These are phyloP conservation scores for Aspergillus fumigatus DNA, from an alignment of 2,329 filamentous ascomycete species.

Conservation along the genomic window DNA sequence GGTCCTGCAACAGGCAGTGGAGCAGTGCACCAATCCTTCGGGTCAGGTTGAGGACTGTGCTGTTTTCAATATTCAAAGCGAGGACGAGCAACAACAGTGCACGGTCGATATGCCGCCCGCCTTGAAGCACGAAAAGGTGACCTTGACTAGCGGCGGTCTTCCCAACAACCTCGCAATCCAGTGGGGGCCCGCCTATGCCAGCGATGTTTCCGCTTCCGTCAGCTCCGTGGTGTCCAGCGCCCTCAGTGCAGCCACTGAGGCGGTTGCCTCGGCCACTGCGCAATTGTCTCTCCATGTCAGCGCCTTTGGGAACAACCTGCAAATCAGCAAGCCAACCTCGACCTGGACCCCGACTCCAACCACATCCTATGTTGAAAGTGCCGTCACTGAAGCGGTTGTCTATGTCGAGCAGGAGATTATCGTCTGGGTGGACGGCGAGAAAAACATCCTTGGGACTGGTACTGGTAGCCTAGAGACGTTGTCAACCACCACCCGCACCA, in stretches of 20 bases:
- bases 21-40: constrained; percentile 67
- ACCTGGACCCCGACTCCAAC: constrained; percentile 22
- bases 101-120: constrained; percentile 54
- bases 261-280: not conserved
- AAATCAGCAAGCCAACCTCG: constrained; percentile 4
- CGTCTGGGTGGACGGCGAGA: constrained; percentile 23
- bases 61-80: constrained; percentile 65
- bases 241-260: not conserved
- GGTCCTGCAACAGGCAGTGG: constrained; percentile 67
- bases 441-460: constrained; percentile 21
- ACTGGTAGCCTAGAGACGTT: constrained; percentile 20
- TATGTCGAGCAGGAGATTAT: constrained; percentile 27
- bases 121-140: constrained; percentile 57
- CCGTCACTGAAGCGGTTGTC: constrained; percentile 24
- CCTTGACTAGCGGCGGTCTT: constrained; percentile 53
- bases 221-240: constrained; percentile 3
- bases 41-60: constrained; percentile 70
- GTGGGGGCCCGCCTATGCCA: constrained; percentile 41
- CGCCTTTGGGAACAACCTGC: constrained; percentile 4
- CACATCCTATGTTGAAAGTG: constrained; percentile 20
- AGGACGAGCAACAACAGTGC: constrained; percentile 55
- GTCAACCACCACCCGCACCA: constrained; percentile 20
- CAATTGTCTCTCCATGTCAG: constrained; percentile 7
- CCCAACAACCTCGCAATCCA: constrained; percentile 59
- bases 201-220: constrained; percentile 12